Evolutionary conservation across 2,329 filamentous ascomycete genomes (phyloP), one percentile per base, ranked within the genome.

Genomic region (Thielaviopsis ethacetica): DNA sequence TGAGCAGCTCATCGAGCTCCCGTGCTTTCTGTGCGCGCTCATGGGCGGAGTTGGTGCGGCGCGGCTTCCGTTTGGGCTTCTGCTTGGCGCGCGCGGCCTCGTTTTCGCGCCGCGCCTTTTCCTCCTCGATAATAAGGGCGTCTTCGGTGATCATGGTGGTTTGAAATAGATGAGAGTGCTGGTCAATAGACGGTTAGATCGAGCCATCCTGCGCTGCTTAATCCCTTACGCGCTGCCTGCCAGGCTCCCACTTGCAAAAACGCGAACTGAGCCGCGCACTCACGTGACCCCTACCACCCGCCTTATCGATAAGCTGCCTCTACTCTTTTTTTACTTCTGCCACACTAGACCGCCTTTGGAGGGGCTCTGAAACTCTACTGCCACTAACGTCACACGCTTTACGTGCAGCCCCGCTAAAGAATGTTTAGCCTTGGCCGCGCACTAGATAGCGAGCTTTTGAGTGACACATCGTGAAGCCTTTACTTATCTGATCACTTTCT

Each of bases 1-100:
- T 72, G 0, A 85, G 70, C 1, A 85, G 69, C 54, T 80, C 76
- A 26, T 84, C 79, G 0, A 85, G 70, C 59, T 84, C 78, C 51
- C 73, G 74, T 0, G 80, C 81, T 64, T 84, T 83, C 0, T 71
- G 72, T 53, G 57, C 49, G 24, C 56, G 60, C 34, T 82, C 78
- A 0, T 78, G 71, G 62, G 84, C 80, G 0, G 72, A 69, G 59
- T 78, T 76, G 1, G 75, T 77, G 53, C 80, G 69, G 0, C 68
- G 64, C 0, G 74, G 73, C 64, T 76, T 79, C 65, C 74, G 75
- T 65, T 74, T 77, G 47, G 68, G 67, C 62, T 71, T 75, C 44
- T 73, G 70, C 62, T 75, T 78, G 2, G 72, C 72, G 27, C 77
- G 74, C 0, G 69, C 68, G 1, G 63, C 62, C 49, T 75, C 71